Base-by-base conservation (phyloP, 768 basidiomycete species). In the Hydnum rufescens region DNA sequence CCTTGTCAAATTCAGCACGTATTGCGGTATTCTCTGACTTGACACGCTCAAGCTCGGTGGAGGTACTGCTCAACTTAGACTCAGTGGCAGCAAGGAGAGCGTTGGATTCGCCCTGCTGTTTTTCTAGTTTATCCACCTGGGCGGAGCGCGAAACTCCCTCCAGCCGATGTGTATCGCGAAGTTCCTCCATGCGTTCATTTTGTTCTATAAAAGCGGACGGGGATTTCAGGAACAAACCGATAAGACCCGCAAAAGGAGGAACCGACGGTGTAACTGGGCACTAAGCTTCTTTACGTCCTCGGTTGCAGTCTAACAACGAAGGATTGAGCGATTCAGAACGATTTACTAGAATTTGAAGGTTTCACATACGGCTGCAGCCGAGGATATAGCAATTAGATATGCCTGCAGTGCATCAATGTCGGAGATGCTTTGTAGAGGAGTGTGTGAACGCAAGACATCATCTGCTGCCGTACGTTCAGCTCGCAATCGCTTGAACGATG, bases 251-350 rank as follows among this genome's bases (percentile, higher is more conserved):
- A 5, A 51, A 3, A n/a, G 3, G 16, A 23, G 32, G 22, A 16
- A 59, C 79, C 60, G 61, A 92, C 92, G 70, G 54, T 74, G 74
- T 19, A 92, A 72, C 59, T 81, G 82, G 51, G 70, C 74, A 52
- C 72, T 78, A 29, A 95, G 65, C 42, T 80, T 74, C 57, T 76
- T 78, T 57, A 89, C 74, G 60, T 95, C 89, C n/a, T 77, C 77
- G 58, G 81, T 76, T 34, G 75, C 72, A 50, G 77, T 70, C 81
- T 87, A 54, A 23, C 13, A 43, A 28, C 28, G 1, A 8, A 18
- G n/a, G 26, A 8, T 2, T 32, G 16, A 19, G 5, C 23, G 19
- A 5, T 32, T 4, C 25, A 52, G 8, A 44, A 43, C 6, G 25
- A 23, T 48, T 26, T 30, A 1, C 22, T 5, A 30, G 6, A 13